Evolutionary conservation across 1,284 basidiomycete genomes (phyloP).

Genomic region (Ustilago crameri): DNA sequence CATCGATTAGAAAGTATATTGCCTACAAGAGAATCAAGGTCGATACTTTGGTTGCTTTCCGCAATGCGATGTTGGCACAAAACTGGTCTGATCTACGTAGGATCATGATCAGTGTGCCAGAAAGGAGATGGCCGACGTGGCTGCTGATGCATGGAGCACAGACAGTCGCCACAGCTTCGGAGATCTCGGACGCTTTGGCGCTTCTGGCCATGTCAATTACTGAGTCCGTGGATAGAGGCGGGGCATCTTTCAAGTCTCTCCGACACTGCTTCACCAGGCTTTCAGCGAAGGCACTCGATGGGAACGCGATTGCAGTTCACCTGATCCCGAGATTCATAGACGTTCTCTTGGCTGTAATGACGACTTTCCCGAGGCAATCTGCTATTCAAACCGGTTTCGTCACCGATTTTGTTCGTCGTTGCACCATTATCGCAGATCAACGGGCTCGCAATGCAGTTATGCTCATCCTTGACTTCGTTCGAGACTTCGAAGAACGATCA

Average conservation of each 20-base stretch:
- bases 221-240: neutral
- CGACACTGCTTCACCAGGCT: conserved; percentile 17
- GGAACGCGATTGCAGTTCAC: conserved; percentile 11
- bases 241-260: conserved; percentile 1
- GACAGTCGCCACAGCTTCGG: conserved; percentile 21
- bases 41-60: conserved; percentile 13
- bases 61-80: conserved; percentile 32
- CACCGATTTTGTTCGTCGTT: conserved; percentile 9
- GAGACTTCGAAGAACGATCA: conserved; percentile 1
- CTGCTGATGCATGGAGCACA: conserved; percentile 17
- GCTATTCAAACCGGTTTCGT: neutral
- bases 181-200: conserved; percentile 35
- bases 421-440: conserved; percentile 16
- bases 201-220: conserved; percentile 8
- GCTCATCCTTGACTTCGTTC: conserved; percentile 14
- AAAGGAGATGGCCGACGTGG: conserved; percentile 23
- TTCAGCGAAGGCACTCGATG: neutral
- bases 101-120: conserved; percentile 25
- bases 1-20: conserved; percentile 8
- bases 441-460: conserved; percentile 22
- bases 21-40: neutral
- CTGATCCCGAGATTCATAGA: conserved; percentile 22
- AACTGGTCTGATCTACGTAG: conserved; percentile 31
- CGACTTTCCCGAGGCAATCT: conserved; percentile 6
- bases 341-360: conserved; percentile 10